Conservation (phyloP, 1,284 basidiomycete genomes). For the Puccinia coronata region DNA sequence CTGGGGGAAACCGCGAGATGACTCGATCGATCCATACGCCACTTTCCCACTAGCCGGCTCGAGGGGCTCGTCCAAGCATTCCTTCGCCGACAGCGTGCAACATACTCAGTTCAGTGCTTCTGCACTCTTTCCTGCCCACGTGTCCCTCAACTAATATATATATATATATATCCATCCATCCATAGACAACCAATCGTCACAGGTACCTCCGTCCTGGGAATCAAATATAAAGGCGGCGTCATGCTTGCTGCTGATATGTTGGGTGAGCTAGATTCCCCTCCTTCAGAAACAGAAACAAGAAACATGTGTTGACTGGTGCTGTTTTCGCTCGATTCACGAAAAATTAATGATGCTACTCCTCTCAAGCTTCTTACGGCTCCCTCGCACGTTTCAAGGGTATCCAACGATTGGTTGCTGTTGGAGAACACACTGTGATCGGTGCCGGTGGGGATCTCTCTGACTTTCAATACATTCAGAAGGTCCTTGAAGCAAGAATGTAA, state of each 20-base stretch:
- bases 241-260: slow-evolving; percentile 99
- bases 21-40: slow-evolving; percentile 70
- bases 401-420: slow-evolving; percentile 80
- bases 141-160: neutral
- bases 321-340: no score
- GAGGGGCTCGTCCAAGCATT: slow-evolving; percentile 50
- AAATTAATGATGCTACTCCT: no score
- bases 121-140: neutral
- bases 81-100: slow-evolving; percentile 69
- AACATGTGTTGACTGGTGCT: no score
- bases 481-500: slow-evolving; percentile 71
- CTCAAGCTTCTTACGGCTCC: slow-evolving; percentile 90
- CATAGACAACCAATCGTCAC: slow-evolving; percentile 91
- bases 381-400: slow-evolving; percentile 96
- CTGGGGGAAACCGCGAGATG: slow-evolving; percentile 63
- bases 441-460: slow-evolving; percentile 97
- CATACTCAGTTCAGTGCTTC: slow-evolving; percentile 70
- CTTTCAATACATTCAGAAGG: slow-evolving; percentile 86
- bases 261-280: slow-evolving; percentile 63
- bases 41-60: slow-evolving; percentile 70
- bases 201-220: slow-evolving; percentile 88
- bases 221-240: slow-evolving; percentile 93
- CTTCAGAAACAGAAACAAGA: neutral
- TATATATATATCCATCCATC: neutral
- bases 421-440: slow-evolving; percentile 80